Conservation (phyloP, 176 grass and related monocot species). For the Hordeum marinum region DNA sequence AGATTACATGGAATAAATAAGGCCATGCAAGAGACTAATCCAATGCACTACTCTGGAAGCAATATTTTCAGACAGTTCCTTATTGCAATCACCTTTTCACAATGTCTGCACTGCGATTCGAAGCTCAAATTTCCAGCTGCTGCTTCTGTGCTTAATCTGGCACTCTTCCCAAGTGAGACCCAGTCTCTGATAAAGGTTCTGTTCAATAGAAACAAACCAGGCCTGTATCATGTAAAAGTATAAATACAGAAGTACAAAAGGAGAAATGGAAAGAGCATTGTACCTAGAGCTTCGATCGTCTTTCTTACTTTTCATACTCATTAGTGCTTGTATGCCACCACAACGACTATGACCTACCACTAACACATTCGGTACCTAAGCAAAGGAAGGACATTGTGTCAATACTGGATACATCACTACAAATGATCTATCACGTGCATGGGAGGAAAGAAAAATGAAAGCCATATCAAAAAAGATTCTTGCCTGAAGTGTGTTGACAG, state of each 20-base stretch:
- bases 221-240: slow-evolving; percentile 4
- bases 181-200: slow-evolving; percentile 80
- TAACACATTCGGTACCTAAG: slow-evolving; percentile 72
- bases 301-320: slow-evolving; percentile 91
- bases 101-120: slow-evolving; percentile 84
- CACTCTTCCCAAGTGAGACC: slow-evolving; percentile 78
- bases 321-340: slow-evolving; percentile 90
- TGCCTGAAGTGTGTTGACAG: slow-evolving; percentile 66
- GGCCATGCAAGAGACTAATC: not conserved
- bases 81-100: slow-evolving; percentile 64
- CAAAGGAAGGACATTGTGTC: slow-evolving; percentile 17
- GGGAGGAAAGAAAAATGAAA: not conserved
- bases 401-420: not conserved
- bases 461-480: not conserved
- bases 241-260: not conserved
- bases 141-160: slow-evolving; percentile 85
- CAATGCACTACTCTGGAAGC: not conserved
- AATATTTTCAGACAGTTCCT: not conserved
- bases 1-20: not conserved
- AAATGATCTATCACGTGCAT: not conserved
- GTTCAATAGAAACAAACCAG: slow-evolving; percentile 32
- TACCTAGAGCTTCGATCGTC: slow-evolving; percentile 53
- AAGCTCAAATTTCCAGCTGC: slow-evolving; percentile 86
- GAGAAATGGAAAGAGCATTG: slow-evolving; percentile 15
- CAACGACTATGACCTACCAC: slow-evolving; percentile 92